A percentile compares a stretch with the other conserved stretches of the same genome.
phyloP scores from a whole-genome alignment of 2,329 filamentous ascomycete species.

The Hypoxylon sp. region DNA sequence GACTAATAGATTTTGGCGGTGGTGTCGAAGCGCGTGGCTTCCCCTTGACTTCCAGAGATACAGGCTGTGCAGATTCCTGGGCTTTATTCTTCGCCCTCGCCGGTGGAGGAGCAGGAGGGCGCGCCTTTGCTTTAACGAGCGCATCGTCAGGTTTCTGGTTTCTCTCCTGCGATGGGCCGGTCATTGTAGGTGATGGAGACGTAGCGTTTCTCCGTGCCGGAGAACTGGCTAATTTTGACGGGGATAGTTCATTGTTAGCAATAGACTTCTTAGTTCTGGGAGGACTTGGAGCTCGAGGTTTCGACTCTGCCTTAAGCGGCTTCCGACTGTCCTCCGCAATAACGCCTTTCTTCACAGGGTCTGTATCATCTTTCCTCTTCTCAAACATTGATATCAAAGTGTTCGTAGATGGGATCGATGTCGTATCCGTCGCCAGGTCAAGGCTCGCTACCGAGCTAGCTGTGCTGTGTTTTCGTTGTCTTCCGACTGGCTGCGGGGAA shows the following conservation, averaged over 20 bases:
- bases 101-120: conserved; percentile 49
- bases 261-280: conserved; percentile 52
- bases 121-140: conserved; percentile 36
- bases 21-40: conserved; percentile 49
- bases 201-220: conserved; percentile 43
- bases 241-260: conserved; percentile 46
- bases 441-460: conserved; percentile 52
- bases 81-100: conserved; percentile 40
- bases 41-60: conserved; percentile 24
- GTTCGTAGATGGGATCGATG: conserved; percentile 72
- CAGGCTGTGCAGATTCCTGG: conserved; percentile 23
- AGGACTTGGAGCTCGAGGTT: conserved; percentile 54
- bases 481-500: conserved; percentile 45
- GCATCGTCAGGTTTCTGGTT: conserved; percentile 3
- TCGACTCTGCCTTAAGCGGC: conserved; percentile 45
- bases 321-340: conserved; percentile 54
- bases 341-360: conserved; percentile 50
- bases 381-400: conserved; percentile 80
- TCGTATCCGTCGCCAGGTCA: conserved; percentile 65
- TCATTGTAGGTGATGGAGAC: conserved; percentile 36
- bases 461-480: conserved; percentile 51
- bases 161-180: conserved; percentile 16
- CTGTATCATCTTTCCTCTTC: conserved; percentile 56
- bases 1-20: conserved; percentile 44
- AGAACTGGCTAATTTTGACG: conserved; percentile 46